These are phyloP conservation scores for Naegleria gruberi DNA, from an alignment of 208 protist species.

Conservation along the genomic window DNA sequence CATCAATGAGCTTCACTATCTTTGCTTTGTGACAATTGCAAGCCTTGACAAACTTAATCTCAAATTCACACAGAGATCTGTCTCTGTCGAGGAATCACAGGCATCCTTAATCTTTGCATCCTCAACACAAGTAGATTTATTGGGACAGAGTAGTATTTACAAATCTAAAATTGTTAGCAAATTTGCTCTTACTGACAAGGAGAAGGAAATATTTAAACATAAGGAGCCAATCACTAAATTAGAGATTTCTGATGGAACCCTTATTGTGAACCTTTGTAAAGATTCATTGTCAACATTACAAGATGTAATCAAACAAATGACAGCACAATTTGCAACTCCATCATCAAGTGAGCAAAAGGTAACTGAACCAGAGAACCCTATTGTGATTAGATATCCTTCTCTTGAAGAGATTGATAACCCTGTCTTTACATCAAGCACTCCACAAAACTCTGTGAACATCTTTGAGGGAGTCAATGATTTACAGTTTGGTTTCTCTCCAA, in stretches of 20 bases:
- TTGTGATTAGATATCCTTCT: not conserved
- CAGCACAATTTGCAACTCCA: not conserved
- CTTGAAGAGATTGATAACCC: too few relatives aligned
- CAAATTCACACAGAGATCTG: not conserved
- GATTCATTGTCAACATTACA: not conserved
- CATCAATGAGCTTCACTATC: not conserved
- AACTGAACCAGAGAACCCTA: not conserved
- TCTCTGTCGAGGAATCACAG: not conserved
- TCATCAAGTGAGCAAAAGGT: not conserved
- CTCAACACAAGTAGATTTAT: too few relatives aligned
- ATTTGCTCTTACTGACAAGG: not conserved
- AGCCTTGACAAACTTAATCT: not conserved
- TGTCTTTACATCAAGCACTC: too few relatives aligned
- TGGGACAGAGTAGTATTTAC: not conserved
- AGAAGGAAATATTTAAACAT: not conserved
- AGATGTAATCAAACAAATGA: not conserved
- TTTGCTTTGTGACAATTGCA: not conserved
- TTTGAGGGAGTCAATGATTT: not conserved
- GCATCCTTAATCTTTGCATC: too few relatives aligned
- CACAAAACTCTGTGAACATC: not conserved
- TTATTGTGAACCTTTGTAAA: not conserved
- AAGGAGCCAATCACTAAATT: not conserved
- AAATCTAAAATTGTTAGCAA: not conserved
- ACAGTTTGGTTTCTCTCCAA: not conserved
- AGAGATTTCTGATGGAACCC: not conserved